Conservation (phyloP, 2,329 filamentous ascomycete genomes). For the Fusarium abutilonis region DNA sequence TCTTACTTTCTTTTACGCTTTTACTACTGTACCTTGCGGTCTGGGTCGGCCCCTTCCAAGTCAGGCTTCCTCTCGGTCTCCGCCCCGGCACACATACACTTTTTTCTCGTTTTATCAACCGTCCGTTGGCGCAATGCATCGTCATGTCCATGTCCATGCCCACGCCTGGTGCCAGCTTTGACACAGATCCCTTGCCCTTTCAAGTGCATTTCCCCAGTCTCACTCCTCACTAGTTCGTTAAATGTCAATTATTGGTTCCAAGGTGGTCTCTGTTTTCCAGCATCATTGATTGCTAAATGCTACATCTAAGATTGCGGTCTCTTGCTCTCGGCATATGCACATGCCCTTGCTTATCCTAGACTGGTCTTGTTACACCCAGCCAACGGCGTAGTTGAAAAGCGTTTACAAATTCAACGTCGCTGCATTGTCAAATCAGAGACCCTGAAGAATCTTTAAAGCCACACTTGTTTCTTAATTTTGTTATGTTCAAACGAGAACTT, state of each 20-base stretch:
- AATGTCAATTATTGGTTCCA: constrained; percentile 16
- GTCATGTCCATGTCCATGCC: constrained; percentile 22
- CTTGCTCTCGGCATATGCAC: constrained; percentile 44
- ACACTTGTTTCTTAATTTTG: constrained; percentile 32
- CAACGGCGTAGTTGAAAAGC: constrained; percentile 38
- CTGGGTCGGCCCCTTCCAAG: constrained; percentile 32
- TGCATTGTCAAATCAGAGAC: constrained; percentile 34
- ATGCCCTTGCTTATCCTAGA: constrained; percentile 38
- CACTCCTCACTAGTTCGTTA: constrained; percentile 23
- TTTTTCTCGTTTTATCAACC: constrained; percentile 23
- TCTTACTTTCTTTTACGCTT: constrained; percentile 32
- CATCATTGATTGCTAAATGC: constrained; percentile 33
- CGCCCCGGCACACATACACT: constrained; percentile 35
- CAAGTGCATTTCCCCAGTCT: constrained; percentile 33
- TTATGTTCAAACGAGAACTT: constrained; percentile 25
- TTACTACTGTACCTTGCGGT: constrained; percentile 27
- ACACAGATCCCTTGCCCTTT: constrained; percentile 41
- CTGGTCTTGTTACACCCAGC: constrained; percentile 40
- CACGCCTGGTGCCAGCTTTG: constrained; percentile 26
- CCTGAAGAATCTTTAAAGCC: constrained; percentile 40
- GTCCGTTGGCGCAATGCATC: constrained; percentile 24
- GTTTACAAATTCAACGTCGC: constrained; percentile 42
- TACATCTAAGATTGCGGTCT: constrained; percentile 34
- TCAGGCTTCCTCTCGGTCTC: constrained; percentile 38
- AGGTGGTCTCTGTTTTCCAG: constrained; percentile 23